A percentile compares a stretch with the other conserved stretches of the same genome.
phyloP scores from a whole-genome alignment of 768 basidiomycete genomes.

The Mycena pura region DNA sequence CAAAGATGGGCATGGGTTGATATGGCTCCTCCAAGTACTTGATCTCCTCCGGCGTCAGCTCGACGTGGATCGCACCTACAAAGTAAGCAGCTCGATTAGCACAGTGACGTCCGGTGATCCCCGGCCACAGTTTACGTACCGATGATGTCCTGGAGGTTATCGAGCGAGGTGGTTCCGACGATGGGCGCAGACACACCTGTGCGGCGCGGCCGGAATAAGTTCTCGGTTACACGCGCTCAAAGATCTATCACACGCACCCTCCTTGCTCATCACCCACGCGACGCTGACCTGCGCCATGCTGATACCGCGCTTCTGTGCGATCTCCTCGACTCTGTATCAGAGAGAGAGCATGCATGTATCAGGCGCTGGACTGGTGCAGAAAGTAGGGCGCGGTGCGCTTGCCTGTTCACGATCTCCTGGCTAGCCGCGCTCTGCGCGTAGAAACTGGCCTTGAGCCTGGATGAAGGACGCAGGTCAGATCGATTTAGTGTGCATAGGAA shows the following conservation, averaged over 20 bases:
- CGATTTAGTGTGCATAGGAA: not conserved
- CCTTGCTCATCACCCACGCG: conserved; percentile 44
- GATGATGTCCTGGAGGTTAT: conserved; percentile 48
- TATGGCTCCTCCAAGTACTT: too few species aligned
- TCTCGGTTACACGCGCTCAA: not conserved
- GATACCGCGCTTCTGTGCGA: conserved; percentile 37
- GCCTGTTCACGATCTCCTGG: conserved; percentile 8
- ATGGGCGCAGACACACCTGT: conserved; percentile 49
- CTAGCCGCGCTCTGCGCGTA: not conserved
- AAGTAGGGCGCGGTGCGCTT: too few species aligned
- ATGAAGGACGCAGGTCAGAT: too few species aligned
- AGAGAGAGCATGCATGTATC: too few species aligned
- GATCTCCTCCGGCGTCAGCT: too few species aligned
- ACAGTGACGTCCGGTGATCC: too few species aligned
- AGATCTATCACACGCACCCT: conserved; percentile 22
- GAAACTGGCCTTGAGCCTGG: not conserved
- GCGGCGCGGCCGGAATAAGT: not conserved
- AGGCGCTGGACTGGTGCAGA: too few species aligned
- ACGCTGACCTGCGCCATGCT: conserved; percentile 52
- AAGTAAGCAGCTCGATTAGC: too few species aligned
- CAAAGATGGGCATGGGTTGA: too few species aligned
- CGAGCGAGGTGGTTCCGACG: conserved; percentile 48
- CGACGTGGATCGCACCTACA: too few species aligned
- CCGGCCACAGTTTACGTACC: too few species aligned
- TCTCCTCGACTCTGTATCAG: conserved; percentile 10